Percentiles rank a stretch among this genome's conserved stretches.
Conservation (phyloP, 495 filamentous ascomycete species). For the Lepidopterella palustris region DNA sequence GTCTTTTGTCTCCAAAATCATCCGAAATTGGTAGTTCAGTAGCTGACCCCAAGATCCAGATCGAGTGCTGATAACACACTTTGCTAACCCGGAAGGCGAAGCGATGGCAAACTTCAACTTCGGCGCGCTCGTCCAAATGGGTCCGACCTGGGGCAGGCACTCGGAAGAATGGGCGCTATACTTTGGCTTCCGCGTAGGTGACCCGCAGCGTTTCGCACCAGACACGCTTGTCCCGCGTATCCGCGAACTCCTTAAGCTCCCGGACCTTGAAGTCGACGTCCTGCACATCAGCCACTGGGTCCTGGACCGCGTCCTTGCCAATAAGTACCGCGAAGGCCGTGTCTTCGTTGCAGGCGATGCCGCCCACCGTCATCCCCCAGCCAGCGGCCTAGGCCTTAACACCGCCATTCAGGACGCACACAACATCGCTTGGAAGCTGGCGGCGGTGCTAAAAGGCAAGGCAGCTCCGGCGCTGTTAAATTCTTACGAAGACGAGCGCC, state of each 20-base stretch:
- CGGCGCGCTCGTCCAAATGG: neutral
- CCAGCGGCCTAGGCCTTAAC: constrained; percentile 9
- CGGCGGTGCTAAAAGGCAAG: constrained; percentile 1
- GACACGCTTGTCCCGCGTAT: constrained; percentile 2
- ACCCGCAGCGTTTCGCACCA: constrained; percentile 1
- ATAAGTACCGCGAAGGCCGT: constrained; percentile 1
- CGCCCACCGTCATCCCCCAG: constrained; percentile 3
- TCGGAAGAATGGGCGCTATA: neutral
- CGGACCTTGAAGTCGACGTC: constrained; percentile 10
- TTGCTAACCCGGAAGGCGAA: constrained; percentile 7
- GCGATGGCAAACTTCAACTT: neutral
- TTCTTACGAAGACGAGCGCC: neutral
- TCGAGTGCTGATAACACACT: constrained; percentile 2
- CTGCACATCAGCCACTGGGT: constrained; percentile 15
- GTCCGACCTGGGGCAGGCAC: neutral
- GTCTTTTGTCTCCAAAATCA: neutral
- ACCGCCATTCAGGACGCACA: constrained; percentile 10
- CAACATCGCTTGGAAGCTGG: constrained; percentile 17
- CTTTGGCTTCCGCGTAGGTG: constrained; percentile 6
- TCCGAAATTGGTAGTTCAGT: neutral
- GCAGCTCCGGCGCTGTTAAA: neutral
- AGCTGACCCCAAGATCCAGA: neutral
- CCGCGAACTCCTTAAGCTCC: constrained; percentile 1
- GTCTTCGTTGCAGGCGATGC: constrained; percentile 10
- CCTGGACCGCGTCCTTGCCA: constrained; percentile 2